Base-by-base conservation (phyloP, 306 rosid species). In the Oxytropis ochrocephala region DNA sequence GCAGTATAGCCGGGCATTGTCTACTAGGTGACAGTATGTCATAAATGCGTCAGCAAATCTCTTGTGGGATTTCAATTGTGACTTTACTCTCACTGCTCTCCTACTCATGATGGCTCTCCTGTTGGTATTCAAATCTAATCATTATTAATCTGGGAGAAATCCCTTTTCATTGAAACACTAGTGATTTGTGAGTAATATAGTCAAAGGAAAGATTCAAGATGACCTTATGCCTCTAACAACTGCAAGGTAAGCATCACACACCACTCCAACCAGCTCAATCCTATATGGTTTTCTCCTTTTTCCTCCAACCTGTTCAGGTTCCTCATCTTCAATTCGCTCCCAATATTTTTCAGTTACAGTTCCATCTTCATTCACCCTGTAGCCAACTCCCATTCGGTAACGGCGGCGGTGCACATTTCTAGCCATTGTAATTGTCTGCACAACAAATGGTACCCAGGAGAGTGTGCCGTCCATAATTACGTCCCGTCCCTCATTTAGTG, bases 401-500 rank as follows among this genome's bases (percentile, higher is more conserved):
- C 96, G 92, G 18, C 90, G 92, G 10, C 99, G 96, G 39, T 94
- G 99, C 53, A 91, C 97, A 56, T 89, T 91, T 63, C 97, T 84
- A 4, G 97, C 87, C 96, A 94, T 90, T 52, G 99, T 88, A 51
- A 94, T 81, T 32, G 99, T 94, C 70, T 91, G 99, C 63, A 94
- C 95, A 49, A 94, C 99, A 75, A 94, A 94, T 30, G 96, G 96
- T 19, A 76, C 83, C 99, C 99, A 94, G 16, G 99, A 94, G 53
- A 94, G 94, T 21, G 99, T 94, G 58, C 97, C 99, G 52, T 94
- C 99, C 97, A 91, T 94, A 51, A 91, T 91, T 49, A 91, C 99
- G 48, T 91, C 96, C 61, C 99, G 63, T 17, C 99, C 99, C 71
- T 94, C 97, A 7, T 92, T 92, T 27, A 92, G 75, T 46, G 95